Base-by-base conservation (phyloP, 1,139 yeast species). In the Candida neerlandica region DNA sequence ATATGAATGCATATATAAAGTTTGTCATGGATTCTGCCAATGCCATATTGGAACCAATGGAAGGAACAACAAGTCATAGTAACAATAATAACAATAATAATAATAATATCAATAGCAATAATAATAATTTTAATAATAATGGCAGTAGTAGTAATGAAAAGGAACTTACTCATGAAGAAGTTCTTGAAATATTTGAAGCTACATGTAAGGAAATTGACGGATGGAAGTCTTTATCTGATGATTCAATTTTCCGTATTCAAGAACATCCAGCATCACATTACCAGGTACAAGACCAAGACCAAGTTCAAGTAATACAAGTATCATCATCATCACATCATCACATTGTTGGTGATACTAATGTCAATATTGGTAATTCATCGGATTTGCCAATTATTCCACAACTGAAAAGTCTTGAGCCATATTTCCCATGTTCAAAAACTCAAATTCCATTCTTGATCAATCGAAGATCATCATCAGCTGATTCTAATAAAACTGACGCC, bases 131-230 rank as follows among this genome's bases (percentile, higher is more conserved):
- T 15, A 18, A 30, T 12, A 12, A 30, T 30, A 7, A 30, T n/a
- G 11, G 15, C 9, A 35, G 26, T 19, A 5, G 18, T 16, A 14
- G 10, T 35, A 16, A 35, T 19, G 37, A 19, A 19, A 42, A 29
- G 15, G 49, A 48, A 26, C 44, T 49, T 7, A 47, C 49, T 32
- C 49, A 48, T 37, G 54, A 52, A 14, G 52, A 54, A 40, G 50
- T 50, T 14, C 23, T 50, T 46, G 53, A 48, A 39, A 41, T 52
- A 7, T 52, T 54, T 45, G 57, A 54, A 54, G 49, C 44, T 34
- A 46, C 57, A 16, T 54, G 57, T 33, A 44, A 51, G 23, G 55
- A 54, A 43, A 52, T 52, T 42, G 57, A 54, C 44, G 55, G 49
- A 19, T 54, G 57, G 57, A 54, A 51, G 43, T 39, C 37, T 5